A percentile compares a stretch with the other conserved stretches of the same genome.
Conservation (phyloP, 192 early-diverging fungal genomes). For the Entophlyctis luteolus region DNA sequence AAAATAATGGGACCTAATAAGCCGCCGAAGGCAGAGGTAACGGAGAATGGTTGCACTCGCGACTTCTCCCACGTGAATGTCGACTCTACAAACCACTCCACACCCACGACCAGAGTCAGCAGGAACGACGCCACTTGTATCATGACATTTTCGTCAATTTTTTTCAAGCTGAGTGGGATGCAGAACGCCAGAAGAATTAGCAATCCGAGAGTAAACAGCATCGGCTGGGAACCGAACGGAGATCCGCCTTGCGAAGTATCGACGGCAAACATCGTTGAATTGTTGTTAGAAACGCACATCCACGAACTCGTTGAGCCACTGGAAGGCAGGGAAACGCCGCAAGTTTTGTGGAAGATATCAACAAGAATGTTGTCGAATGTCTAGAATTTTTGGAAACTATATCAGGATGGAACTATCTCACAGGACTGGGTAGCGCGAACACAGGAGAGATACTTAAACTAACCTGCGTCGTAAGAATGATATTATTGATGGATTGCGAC, state of each 20-base stretch:
- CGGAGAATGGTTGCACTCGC: conserved; percentile 27
- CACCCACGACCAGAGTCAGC: conserved; percentile 37
- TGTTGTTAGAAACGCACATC: conserved; percentile 30
- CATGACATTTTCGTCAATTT: conserved; percentile 54
- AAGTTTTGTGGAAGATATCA: conserved; percentile 51
- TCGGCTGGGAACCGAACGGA: conserved; percentile 43
- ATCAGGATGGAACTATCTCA: background rate
- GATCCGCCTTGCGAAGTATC: no score
- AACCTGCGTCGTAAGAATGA: conserved; percentile 48
- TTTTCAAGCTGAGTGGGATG: conserved; percentile 46
- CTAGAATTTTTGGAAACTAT: conserved; percentile 17
- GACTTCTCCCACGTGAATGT: conserved; percentile 9
- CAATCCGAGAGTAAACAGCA: conserved; percentile 45
- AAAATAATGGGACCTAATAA: conserved; percentile 49
- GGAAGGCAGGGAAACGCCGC: conserved; percentile 33
- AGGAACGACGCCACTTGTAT: conserved; percentile 49
- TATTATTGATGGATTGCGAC: conserved; percentile 44
- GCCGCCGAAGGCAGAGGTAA: conserved; percentile 25
- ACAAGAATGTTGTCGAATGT: conserved; percentile 53
- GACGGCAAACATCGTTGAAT: background rate
- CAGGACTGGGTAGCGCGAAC: background rate
- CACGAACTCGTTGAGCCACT: conserved; percentile 18
- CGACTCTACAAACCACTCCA: conserved; percentile 41
- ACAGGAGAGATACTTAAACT: background rate
- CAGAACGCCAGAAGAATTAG: conserved; percentile 37